Conservation (phyloP, 1,139 yeast species). For the Debaryomyces fabryi region DNA sequence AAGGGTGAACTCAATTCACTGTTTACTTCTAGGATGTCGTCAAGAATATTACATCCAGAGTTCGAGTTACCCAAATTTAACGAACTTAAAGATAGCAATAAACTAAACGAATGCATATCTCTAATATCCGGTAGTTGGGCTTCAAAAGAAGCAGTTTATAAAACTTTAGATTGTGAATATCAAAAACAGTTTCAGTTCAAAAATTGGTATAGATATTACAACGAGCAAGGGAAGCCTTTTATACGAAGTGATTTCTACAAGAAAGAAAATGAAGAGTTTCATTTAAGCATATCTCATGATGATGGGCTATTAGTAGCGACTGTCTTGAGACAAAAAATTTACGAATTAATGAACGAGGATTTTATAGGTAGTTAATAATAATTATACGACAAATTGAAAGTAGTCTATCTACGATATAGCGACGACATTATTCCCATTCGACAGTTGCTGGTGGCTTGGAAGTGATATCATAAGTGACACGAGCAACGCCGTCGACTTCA, state of each 20-base stretch:
- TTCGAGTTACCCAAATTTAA: conserved; percentile 47
- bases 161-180: conserved; percentile 51
- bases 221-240: conserved; percentile 41
- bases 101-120: conserved; percentile 28
- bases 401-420: not conserved
- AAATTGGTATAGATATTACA: conserved; percentile 59
- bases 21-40: conserved; percentile 43
- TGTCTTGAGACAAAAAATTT: conserved; percentile 46
- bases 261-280: conserved; percentile 47
- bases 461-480: conserved; percentile 98
- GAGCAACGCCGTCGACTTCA: conserved; percentile 98
- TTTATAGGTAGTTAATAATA: conserved; percentile 2
- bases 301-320: conserved; percentile 54
- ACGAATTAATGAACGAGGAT: conserved; percentile 7
- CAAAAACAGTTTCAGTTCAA: conserved; percentile 59
- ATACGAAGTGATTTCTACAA: conserved; percentile 35
- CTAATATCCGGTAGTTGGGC: conserved; percentile 71
- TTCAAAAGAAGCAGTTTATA: conserved; percentile 73
- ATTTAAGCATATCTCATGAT: conserved; percentile 67
- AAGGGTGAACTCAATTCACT: conserved; percentile 20
- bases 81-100: conserved; percentile 13
- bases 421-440: conserved; percentile 82
- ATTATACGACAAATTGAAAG: not conserved
- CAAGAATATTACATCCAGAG: conserved; percentile 52
- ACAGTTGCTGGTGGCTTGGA: conserved; percentile 99